phyloP scores from a whole-genome alignment of 225 moss, liverwort and hornwort genomes.

The Pseudoscleropodium purum region DNA sequence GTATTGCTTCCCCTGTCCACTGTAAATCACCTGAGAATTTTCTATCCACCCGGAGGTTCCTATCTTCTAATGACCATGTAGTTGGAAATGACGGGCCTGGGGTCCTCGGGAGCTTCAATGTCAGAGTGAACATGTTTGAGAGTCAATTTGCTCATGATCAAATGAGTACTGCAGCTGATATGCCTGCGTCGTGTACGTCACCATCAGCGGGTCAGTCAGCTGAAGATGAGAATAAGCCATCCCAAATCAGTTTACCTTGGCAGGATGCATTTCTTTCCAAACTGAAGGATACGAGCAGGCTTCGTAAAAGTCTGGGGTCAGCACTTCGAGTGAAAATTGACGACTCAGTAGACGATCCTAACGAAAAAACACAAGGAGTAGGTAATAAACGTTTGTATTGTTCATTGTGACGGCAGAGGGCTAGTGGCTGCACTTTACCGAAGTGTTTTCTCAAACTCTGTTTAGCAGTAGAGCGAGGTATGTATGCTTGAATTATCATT shows the following conservation, averaged over 20 bases:
- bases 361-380: not conserved
- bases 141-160: not conserved
- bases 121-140: conserved; percentile 14
- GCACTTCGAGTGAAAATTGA: conserved; percentile 54
- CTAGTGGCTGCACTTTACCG: not conserved
- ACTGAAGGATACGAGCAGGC: conserved; percentile 32
- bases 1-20: conserved; percentile 36
- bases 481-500: not conserved
- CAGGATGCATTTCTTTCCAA: conserved; percentile 17
- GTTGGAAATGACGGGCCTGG: conserved; percentile 3
- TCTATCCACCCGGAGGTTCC: conserved; percentile 10
- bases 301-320: conserved; percentile 67
- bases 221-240: conserved; percentile 8
- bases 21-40: conserved; percentile 45
- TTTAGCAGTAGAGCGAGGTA: not conserved
- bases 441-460: not conserved
- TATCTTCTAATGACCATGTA: conserved; percentile 9
- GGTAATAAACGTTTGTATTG: not conserved
- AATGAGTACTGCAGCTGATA: not conserved
- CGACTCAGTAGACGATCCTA: conserved; percentile 12
- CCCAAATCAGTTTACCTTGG: conserved; percentile 8
- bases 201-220: not conserved
- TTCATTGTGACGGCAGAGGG: not conserved
- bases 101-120: not conserved
- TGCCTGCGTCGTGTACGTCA: not conserved